Conservation (phyloP, 1,284 basidiomycete species). For the Trichosporon sp. region DNA sequence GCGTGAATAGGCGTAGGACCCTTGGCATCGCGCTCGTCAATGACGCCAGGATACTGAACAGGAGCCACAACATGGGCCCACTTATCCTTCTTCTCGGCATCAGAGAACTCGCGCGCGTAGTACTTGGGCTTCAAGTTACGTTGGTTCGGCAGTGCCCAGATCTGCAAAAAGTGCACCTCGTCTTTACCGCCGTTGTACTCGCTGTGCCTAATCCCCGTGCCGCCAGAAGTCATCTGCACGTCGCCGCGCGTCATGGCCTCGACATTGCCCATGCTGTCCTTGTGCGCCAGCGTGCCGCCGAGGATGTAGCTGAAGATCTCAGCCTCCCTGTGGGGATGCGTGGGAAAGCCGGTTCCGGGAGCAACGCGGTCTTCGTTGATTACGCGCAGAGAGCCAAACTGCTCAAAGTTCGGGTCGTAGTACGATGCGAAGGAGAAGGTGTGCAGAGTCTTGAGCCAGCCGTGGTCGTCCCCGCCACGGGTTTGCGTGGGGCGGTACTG, state of each 20-base stretch:
- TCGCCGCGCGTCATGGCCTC: constrained; percentile 83
- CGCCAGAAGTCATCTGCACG: constrained; percentile 83
- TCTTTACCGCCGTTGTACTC: constrained; percentile 64
- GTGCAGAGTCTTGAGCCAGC: constrained; percentile 85
- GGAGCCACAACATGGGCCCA: constrained; percentile 69
- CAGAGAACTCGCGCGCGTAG: constrained; percentile 76
- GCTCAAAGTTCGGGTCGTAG: constrained; percentile 51
- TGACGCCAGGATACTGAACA: constrained; percentile 53
- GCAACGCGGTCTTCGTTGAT: constrained; percentile 55
- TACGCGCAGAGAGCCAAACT: constrained; percentile 50
- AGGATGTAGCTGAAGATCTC: constrained; percentile 86
- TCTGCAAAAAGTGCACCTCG: constrained; percentile 68
- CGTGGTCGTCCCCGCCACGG: constrained; percentile 72
- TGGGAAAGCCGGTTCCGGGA: constrained; percentile 72
- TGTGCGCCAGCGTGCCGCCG: constrained; percentile 49
- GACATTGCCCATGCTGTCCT: constrained; percentile 82
- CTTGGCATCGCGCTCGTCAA: constrained; percentile 57
- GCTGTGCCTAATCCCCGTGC: constrained; percentile 49
- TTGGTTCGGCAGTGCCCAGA: constrained; percentile 69
- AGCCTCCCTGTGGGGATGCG: constrained; percentile 74
- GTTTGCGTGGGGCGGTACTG: constrained; percentile 57
- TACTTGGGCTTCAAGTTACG: constrained; percentile 63
- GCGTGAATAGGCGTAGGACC: constrained; percentile 63
- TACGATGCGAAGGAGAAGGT: constrained; percentile 74
- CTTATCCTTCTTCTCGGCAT: constrained; percentile 70